Conservation (phyloP, 2,329 filamentous ascomycete species). For the Aureobasidium subglaciale region DNA sequence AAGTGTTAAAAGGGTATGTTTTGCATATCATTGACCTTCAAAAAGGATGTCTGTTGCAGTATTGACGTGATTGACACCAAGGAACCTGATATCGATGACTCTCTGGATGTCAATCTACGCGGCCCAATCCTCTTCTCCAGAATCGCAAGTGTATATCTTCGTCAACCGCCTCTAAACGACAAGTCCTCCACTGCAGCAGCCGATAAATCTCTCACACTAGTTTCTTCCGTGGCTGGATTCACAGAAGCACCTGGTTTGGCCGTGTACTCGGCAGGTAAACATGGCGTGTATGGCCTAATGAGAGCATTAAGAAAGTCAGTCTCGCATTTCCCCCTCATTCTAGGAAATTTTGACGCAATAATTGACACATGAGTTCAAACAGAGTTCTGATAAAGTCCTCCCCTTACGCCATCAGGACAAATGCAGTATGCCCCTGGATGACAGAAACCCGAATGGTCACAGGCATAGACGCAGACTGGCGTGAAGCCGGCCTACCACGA, state of each 20-base stretch:
- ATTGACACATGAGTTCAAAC: too few species aligned
- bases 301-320: slow-evolving; percentile 35
- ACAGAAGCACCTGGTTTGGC: slow-evolving; percentile 42
- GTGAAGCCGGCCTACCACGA: slow-evolving; percentile 32
- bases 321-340: too few species aligned
- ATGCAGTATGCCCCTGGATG: slow-evolving; percentile 41
- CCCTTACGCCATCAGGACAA: slow-evolving; percentile 32
- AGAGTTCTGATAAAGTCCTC: slow-evolving; percentile 28
- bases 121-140: slow-evolving; percentile 43
- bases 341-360: too few species aligned
- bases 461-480: slow-evolving; percentile 32
- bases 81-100: slow-evolving; percentile 29
- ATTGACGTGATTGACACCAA: too few species aligned
- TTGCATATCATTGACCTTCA: not conserved
- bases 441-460: slow-evolving; percentile 34
- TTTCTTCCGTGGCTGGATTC: slow-evolving; percentile 43
- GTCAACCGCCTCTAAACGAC: slow-evolving; percentile 30
- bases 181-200: slow-evolving; percentile 20
- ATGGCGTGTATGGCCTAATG: slow-evolving; percentile 46
- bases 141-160: slow-evolving; percentile 45
- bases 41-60: not conserved
- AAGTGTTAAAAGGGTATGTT: slow-evolving; percentile 34
- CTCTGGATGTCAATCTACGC: slow-evolving; percentile 43
- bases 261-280: slow-evolving; percentile 43
- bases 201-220: slow-evolving; percentile 38